phyloP scores from a whole-genome alignment of 2,329 filamentous ascomycete species.

The Botryotinia convoluta region DNA sequence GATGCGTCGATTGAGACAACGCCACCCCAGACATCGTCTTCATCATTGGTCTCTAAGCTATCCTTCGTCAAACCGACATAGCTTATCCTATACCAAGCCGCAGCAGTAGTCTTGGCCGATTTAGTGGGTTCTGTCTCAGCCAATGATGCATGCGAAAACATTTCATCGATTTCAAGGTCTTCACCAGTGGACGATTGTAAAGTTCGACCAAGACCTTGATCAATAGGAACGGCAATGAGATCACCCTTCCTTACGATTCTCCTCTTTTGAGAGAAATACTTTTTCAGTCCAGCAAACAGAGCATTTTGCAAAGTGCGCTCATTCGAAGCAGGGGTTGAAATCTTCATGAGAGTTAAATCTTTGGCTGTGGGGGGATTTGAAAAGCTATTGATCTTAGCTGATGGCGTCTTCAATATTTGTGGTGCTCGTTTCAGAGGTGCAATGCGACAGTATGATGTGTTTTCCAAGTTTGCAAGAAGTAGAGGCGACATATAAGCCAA shows the following conservation, averaged over 20 bases:
- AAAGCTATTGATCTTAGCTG: slow-evolving; percentile 55
- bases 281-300: slow-evolving; percentile 81
- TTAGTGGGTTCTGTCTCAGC: slow-evolving; percentile 45
- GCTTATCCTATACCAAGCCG: slow-evolving; percentile 92
- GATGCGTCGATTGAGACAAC: slow-evolving; percentile 82
- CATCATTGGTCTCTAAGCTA: slow-evolving; percentile 49
- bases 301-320: slow-evolving; percentile 83
- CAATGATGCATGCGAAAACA: slow-evolving; percentile 50
- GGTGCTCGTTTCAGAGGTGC: slow-evolving; percentile 60
- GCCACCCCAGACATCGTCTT: slow-evolving; percentile 77
- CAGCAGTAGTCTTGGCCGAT: slow-evolving; percentile 44
- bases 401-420: slow-evolving; percentile 51
- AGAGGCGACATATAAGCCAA: slow-evolving; percentile 79
- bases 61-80: slow-evolving; percentile 62
- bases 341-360: slow-evolving; percentile 84
- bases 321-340: slow-evolving; percentile 84
- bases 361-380: slow-evolving; percentile 58
- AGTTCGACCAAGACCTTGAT: slow-evolving; percentile 77
- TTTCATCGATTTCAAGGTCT: slow-evolving; percentile 69
- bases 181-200: slow-evolving; percentile 63
- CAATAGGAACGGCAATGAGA: slow-evolving; percentile 82
- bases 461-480: slow-evolving; percentile 79
- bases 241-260: slow-evolving; percentile 85
- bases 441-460: slow-evolving; percentile 74
- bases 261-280: slow-evolving; percentile 79